Conservation (phyloP, 2,329 filamentous ascomycete genomes). For the Sporothrix euskadiensis region DNA sequence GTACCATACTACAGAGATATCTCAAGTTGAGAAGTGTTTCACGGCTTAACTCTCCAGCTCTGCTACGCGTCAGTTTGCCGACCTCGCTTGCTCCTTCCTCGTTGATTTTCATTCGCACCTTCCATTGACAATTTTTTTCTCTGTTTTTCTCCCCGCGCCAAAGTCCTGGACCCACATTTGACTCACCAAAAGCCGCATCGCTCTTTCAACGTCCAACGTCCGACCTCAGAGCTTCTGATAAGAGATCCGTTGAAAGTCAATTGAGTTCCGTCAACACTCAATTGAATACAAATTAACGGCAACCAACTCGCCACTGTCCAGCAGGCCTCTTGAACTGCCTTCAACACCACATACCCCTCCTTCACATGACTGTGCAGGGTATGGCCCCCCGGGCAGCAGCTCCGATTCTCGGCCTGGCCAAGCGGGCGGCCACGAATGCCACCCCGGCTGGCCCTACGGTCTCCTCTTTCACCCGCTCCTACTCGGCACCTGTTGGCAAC, state of each 20-base stretch:
- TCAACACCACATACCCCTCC: not conserved
- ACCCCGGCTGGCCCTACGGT: not conserved
- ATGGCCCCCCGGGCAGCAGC: slow-evolving; percentile 21
- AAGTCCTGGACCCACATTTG: slow-evolving; percentile 8
- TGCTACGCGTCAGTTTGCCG: not conserved
- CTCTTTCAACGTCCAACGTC: slow-evolving; percentile 6
- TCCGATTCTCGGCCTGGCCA: slow-evolving; percentile 26
- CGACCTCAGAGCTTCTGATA: not conserved
- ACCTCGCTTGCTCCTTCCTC: slow-evolving; percentile 9
- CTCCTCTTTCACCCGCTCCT: slow-evolving; percentile 38
- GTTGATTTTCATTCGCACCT: not conserved
- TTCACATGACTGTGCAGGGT: slow-evolving; percentile 15
- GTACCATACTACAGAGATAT: not conserved
- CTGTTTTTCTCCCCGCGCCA: not conserved
- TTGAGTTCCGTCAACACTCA: not conserved
- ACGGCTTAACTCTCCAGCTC: not conserved
- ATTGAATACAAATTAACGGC: not conserved
- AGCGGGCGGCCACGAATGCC: slow-evolving; percentile 7
- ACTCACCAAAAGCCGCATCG: slow-evolving; percentile 18
- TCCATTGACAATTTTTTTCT: not conserved
- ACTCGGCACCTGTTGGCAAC: slow-evolving; percentile 60
- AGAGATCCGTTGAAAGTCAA: not conserved
- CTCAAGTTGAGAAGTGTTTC: not conserved
- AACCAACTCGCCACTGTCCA: not conserved
- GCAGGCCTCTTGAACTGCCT: too few species aligned